These are phyloP conservation scores for Psidium friedrichsthalianum DNA, from an alignment of 345 rosid genomes.

Conservation along the genomic window DNA sequence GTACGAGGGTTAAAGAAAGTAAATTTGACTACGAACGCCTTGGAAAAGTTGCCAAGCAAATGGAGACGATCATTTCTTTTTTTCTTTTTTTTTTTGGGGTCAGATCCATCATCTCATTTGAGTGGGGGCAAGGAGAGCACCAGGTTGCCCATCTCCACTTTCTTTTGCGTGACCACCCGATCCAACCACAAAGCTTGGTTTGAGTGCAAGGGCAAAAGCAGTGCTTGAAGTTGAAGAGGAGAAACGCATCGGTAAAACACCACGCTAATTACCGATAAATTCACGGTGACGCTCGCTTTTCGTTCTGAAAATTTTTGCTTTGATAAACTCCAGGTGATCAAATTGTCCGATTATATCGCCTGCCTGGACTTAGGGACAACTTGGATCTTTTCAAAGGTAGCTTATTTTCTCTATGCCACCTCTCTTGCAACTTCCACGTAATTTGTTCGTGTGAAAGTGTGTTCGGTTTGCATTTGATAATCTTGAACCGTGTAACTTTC, in stretches of 20 bases:
- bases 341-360: not conserved
- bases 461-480: not conserved
- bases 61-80: too few relatives aligned
- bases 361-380: not conserved
- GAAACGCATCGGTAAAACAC: not conserved
- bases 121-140: too few relatives aligned
- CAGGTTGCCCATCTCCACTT: too few relatives aligned
- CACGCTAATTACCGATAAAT: not conserved
- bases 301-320: not conserved
- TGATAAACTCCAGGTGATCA: not conserved
- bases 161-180: too few relatives aligned
- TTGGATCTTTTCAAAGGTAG: not conserved
- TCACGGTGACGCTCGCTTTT: not conserved
- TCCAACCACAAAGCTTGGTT: too few relatives aligned
- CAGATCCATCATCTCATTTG: too few relatives aligned
- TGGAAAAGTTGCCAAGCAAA: too few relatives aligned
- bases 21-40: too few relatives aligned
- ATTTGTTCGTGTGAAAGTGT: not conserved
- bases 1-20: too few relatives aligned
- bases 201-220: too few relatives aligned
- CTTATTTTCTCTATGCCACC: not conserved
- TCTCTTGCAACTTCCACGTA: not conserved
- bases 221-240: not conserved
- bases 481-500: not conserved
- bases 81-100: too few relatives aligned